These are phyloP conservation scores for Neoscytalidium dimidiatum DNA, from an alignment of 2,329 filamentous ascomycete genomes.

Conservation along the genomic window DNA sequence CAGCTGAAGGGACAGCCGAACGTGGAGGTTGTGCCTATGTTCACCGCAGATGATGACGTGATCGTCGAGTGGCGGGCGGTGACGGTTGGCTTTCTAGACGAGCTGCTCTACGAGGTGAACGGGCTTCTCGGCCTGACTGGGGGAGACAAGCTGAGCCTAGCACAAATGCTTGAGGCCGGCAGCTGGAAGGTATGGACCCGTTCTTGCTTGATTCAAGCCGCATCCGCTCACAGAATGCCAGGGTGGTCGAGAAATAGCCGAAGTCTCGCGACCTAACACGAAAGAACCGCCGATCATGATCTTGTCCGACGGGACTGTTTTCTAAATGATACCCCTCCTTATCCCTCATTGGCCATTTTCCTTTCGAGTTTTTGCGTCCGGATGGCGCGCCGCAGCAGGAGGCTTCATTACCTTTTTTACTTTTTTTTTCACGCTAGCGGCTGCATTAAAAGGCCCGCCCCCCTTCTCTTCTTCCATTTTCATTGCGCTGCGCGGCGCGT, in stretches of 20 bases:
- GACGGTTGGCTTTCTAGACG: conserved; percentile 74
- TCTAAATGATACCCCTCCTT: conserved; percentile 59
- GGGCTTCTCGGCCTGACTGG: conserved; percentile 67
- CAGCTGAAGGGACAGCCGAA: conserved; percentile 70
- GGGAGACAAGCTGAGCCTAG: conserved; percentile 69
- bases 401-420: background rate
- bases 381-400: conserved; percentile 12
- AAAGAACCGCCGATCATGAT: conserved; percentile 97
- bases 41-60: conserved; percentile 72
- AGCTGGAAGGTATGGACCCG: conserved; percentile 85
- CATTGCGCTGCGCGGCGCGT: conserved; percentile 10
- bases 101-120: conserved; percentile 70
- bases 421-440: conserved; percentile 1
- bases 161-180: conserved; percentile 91
- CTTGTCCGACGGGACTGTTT: conserved; percentile 93
- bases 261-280: conserved; percentile 92
- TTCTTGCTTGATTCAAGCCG: conserved; percentile 17
- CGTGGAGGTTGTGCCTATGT: conserved; percentile 73
- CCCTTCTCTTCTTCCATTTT: background rate
- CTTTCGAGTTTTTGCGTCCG: conserved; percentile 5
- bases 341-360: conserved; percentile 14
- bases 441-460: background rate
- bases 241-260: conserved; percentile 94
- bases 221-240: conserved; percentile 36
- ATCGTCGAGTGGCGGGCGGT: conserved; percentile 78